These are phyloP conservation scores for Penicillium sp. DNA, from an alignment of 2,329 filamentous ascomycete species.

Conservation along the genomic window DNA sequence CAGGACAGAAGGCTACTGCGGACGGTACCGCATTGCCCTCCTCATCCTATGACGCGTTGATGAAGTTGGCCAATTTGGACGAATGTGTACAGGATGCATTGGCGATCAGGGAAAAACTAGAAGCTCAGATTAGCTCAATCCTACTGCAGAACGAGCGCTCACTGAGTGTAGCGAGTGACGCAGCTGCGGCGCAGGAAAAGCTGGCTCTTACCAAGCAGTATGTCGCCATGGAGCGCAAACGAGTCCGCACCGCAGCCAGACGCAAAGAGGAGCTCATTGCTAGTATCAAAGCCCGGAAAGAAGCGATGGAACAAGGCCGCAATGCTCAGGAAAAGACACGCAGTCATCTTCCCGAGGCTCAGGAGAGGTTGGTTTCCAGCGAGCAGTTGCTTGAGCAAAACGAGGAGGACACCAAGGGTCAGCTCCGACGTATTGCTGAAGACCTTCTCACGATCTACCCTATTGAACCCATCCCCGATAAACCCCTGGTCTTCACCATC, in stretches of 20 bases:
- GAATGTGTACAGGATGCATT: constrained; percentile 89
- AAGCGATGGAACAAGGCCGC: constrained; percentile 66
- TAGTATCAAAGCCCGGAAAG: constrained; percentile 64
- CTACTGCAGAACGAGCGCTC: constrained; percentile 40
- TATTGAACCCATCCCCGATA: constrained; percentile 66
- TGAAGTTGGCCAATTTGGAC: constrained; percentile 84
- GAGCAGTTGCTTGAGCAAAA: constrained; percentile 56
- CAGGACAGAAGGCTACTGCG: constrained; percentile 34
- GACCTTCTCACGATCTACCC: constrained; percentile 77
- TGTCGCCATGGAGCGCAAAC: constrained; percentile 64
- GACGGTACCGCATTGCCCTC: constrained; percentile 58
- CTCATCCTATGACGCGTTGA: constrained; percentile 82
- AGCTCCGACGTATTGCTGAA: constrained; percentile 82
- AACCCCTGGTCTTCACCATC: constrained; percentile 79
- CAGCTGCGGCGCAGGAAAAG: constrained; percentile 43
- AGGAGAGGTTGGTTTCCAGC: constrained; percentile 59
- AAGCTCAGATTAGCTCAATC: constrained; percentile 69
- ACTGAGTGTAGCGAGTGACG: constrained; percentile 33
- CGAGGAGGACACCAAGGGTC: constrained; percentile 69
- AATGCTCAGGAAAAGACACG: constrained; percentile 59
- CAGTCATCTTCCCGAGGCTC: constrained; percentile 62
- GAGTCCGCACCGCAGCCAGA: constrained; percentile 61
- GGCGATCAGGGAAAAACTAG: constrained; percentile 70
- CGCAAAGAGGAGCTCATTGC: constrained; percentile 66
- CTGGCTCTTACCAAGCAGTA: constrained; percentile 48